phyloP scores from a whole-genome alignment of 805 yeast species.

The Teunomyces aglyptinius region DNA sequence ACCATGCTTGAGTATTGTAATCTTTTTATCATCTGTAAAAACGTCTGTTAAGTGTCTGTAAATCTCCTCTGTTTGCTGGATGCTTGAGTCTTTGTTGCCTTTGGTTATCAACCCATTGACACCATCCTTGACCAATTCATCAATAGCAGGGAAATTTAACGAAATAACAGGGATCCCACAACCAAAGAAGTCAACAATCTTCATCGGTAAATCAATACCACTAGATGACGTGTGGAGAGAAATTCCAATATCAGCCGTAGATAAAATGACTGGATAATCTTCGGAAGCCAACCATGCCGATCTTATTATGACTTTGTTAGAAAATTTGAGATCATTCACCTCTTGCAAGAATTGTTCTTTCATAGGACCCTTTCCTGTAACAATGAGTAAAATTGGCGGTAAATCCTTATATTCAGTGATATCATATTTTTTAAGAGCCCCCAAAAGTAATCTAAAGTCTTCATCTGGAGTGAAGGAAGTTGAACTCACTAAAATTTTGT shows the following conservation, averaged over 20 bases:
- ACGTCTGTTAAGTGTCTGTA: slow-evolving; percentile 23
- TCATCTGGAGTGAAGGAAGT: slow-evolving; percentile 97
- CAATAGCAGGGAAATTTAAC: slow-evolving; percentile 69
- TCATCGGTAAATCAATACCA: slow-evolving; percentile 96
- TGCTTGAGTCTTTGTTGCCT: slow-evolving; percentile 11
- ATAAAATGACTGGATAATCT: slow-evolving; percentile 75
- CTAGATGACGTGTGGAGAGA: slow-evolving; percentile 90
- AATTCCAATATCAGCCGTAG: slow-evolving; percentile 80
- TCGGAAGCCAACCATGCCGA: slow-evolving; percentile 75
- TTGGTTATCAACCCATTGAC: slow-evolving; percentile 63
- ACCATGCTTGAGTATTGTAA: slow-evolving; percentile 53
- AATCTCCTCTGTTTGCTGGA: slow-evolving; percentile 22
- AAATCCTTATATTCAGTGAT: slow-evolving; percentile 15
- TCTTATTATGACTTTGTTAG: slow-evolving; percentile 52
- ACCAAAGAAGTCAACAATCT: slow-evolving; percentile 93
- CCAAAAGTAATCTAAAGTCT: slow-evolving; percentile 68
- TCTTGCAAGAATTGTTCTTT: slow-evolving; percentile 48
- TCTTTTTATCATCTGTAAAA: slow-evolving; percentile 28
- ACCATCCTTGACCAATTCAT: slow-evolving; percentile 69
- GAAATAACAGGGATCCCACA: slow-evolving; percentile 91
- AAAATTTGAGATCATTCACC: slow-evolving; percentile 44
- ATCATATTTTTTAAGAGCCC: slow-evolving; percentile 66
- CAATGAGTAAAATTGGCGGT: slow-evolving; percentile 61
- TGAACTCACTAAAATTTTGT: slow-evolving; percentile 74
- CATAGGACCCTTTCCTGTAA: slow-evolving; percentile 97